These are phyloP conservation scores for Stachybotrys echinatus DNA, from an alignment of 2,329 filamentous ascomycete genomes.

Conservation along the genomic window DNA sequence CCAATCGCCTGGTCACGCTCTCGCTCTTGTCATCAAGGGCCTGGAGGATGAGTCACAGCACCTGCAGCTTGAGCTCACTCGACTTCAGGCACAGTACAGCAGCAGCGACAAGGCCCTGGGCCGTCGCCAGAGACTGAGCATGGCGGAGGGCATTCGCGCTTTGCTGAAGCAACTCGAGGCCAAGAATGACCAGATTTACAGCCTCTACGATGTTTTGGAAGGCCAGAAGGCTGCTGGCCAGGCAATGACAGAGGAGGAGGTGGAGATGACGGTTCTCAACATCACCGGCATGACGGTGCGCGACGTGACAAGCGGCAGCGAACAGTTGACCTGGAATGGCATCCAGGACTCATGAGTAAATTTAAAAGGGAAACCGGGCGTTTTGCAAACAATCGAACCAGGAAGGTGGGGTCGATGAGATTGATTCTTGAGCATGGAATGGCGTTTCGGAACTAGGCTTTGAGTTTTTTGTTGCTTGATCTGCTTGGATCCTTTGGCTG, in stretches of 20 bases:
- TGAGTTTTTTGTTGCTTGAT: no score
- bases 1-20: constrained; percentile 64
- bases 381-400: no score
- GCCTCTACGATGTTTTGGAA: constrained; percentile 77
- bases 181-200: constrained; percentile 77
- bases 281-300: constrained; percentile 42
- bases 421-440: no score
- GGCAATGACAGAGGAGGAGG: constrained; percentile 56
- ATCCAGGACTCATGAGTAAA: constrained; percentile 22
- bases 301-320: constrained; percentile 30
- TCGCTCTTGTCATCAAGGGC: constrained; percentile 78
- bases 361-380: constrained; percentile 1
- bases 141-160: constrained; percentile 56
- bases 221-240: constrained; percentile 65
- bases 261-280: constrained; percentile 59
- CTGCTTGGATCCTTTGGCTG: no score
- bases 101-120: constrained; percentile 61
- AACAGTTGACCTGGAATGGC: constrained; percentile 37
- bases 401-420: no score
- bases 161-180: constrained; percentile 61
- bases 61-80: constrained; percentile 63
- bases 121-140: constrained; percentile 55
- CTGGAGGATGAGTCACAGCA: constrained; percentile 76
- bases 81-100: constrained; percentile 58
- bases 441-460: no score